These are phyloP conservation scores for Rhodofomes roseus DNA, from an alignment of 1,284 basidiomycete species.

Conservation along the genomic window DNA sequence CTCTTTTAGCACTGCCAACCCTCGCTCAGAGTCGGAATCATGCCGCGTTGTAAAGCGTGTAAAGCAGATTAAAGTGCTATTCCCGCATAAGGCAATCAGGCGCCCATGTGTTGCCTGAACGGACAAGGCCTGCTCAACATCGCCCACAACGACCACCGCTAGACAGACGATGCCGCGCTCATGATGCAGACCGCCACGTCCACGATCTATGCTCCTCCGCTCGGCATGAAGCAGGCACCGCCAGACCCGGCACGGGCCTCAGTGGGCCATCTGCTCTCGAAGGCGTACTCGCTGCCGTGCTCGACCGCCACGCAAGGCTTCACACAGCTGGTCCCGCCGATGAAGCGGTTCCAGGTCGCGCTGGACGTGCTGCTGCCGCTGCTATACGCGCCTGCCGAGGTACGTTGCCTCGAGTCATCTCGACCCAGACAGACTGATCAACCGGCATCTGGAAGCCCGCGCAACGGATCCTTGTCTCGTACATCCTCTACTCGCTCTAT, in stretches of 20 bases:
- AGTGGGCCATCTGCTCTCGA: constrained; percentile 58
- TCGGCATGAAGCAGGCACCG: constrained; percentile 25
- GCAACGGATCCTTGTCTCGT: constrained; percentile 70
- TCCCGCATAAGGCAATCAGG: neutral
- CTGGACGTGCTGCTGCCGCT: constrained; percentile 72
- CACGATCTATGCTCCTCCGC: constrained; percentile 20
- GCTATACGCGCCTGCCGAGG: constrained; percentile 44
- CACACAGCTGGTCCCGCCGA: constrained; percentile 65
- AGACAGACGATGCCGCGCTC: neutral
- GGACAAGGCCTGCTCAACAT: neutral
- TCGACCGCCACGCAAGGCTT: constrained; percentile 71
- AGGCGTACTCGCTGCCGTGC: constrained; percentile 64
- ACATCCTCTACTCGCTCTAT: constrained; percentile 73
- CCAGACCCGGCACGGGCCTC: constrained; percentile 41
- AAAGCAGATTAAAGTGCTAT: neutral
- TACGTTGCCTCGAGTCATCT: constrained; percentile 15
- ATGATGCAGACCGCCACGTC: constrained; percentile 23
- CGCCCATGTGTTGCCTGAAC: neutral
- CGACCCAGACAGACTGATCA: neutral
- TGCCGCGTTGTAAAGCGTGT: neutral
- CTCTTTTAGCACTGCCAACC: too few relatives aligned
- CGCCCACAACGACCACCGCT: constrained; percentile 2
- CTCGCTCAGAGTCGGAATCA: too few relatives aligned
- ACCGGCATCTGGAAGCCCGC: constrained; percentile 42
- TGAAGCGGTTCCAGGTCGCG: constrained; percentile 70